Base-by-base conservation (phyloP, 768 basidiomycete genomes). In the Saitozyma podzolica region DNA sequence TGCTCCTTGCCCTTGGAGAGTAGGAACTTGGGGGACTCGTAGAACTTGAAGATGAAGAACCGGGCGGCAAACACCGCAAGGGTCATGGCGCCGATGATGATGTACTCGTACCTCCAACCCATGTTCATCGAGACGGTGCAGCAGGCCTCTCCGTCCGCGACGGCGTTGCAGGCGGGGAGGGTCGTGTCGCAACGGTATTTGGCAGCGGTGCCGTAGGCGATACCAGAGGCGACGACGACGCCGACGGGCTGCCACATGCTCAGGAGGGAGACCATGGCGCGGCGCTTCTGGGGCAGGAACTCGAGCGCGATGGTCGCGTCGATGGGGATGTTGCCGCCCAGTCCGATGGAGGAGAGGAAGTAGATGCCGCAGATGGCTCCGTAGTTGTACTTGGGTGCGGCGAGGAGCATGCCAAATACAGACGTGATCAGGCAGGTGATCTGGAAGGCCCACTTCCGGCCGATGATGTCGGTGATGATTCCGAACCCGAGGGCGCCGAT, bases 31-130 rank as follows among this genome's bases (percentile, higher is more conserved):
- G 86, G 83, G 0, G 85, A 85, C 69, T 87, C 86, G 67, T 85
- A 83, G 54, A 87, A 80, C 63, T 82, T 83, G 66, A 88, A 86
- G 20, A 87, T 77, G 56, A 85, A 70, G 78, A 83, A 86, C 40
- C 86, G 85, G 58, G 82, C 63, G 60, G 85, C 70, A 75, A 85
- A 87, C 73, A 85, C 81, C 51, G 84, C 10, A 39, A 86, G 78
- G 0, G 85, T 86, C 54, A 86, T 62, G n/a, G 19, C 53, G 40
- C 81, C 68, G 29, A 76, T 57, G 49, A 77, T 80, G 68, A 74
- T 85, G 82, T 83, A 75, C n/a, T 82, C 81, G 70, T 86, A 86
- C 74, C 86, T 80, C 86, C 86, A 87, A 9, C 86, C 86, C 83
- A 84, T 85, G 64, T 86, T 87, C 65, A 82, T 77, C 0, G 76